Base-by-base conservation (phyloP, 2,329 filamentous ascomycete species). In the Alternaria conjuncta region DNA sequence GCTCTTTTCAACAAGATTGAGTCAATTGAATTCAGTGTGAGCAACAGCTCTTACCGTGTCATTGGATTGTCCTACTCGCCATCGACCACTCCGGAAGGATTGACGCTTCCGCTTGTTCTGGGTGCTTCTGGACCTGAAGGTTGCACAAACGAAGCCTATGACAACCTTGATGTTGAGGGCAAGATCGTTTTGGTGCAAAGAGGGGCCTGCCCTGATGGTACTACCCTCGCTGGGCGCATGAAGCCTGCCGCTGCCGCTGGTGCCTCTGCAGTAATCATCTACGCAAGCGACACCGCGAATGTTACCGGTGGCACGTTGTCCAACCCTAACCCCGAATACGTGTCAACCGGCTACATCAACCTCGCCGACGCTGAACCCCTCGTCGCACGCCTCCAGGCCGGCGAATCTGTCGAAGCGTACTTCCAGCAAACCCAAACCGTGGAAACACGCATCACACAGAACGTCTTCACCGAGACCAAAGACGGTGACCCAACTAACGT, bases 381-480 rank as follows among this genome's bases (percentile, higher is more conserved):
- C 28, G 80, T 79, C 49, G 75, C 74, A 12, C 76, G 80, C 7
- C 71, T 86, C 5, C 55, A 76, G 15, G 78, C 74, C 0, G 83
- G 84, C 0, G 82, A 84, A 62, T 66, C 67, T 7, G 57, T 83
- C 8, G 66, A 73, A 41, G 80, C 81, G 7, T 76, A 79, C 61
- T 83, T 83, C 68, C 81, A 83, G 65, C 81, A 83, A 57, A 83
- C 80, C 1, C 82, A 83, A 66, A 71, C 80, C 51, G 73, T 84
- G 26, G 83, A 86, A 65, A 84, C 84, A 63, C 80, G 82, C 15
- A 84, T 83, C 6, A 87, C 86, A 66, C 79, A 79, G 32, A 81
- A 82, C 50, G 73, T 82, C 50, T 75, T 82, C 64, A 79, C 79
- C 9, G 75, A 80, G 60, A 80, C 79, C 11, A 77, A 71, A n/a